A percentile compares a stretch with the other conserved stretches of the same genome.
Conservation (phyloP, 2,329 filamentous ascomycete genomes). For the Lasiodiplodia gonubiensis region DNA sequence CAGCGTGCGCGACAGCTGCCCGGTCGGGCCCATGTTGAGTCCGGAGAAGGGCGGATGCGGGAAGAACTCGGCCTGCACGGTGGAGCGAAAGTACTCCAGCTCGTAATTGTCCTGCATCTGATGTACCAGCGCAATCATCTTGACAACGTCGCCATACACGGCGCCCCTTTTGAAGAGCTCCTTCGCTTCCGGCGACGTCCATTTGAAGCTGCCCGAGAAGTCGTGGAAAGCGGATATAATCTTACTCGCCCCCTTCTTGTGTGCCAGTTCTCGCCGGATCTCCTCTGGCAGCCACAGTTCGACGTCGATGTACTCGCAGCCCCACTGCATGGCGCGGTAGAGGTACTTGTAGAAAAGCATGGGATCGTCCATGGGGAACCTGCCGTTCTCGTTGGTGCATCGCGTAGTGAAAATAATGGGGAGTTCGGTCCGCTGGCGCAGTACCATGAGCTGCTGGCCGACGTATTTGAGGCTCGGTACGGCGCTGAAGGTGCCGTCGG, state of each 20-base stretch:
- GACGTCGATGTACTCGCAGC: conserved; percentile 87
- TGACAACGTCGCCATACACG: conserved; percentile 82
- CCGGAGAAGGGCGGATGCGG: conserved; percentile 75
- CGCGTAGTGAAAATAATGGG: conserved; percentile 91
- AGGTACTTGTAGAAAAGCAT: conserved; percentile 77
- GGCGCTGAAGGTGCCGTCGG: conserved; percentile 65
- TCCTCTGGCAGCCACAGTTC: conserved; percentile 84
- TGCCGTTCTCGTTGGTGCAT: conserved; percentile 80
- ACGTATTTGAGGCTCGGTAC: conserved; percentile 84
- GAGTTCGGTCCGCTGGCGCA: conserved; percentile 82
- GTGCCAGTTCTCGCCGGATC: conserved; percentile 70
- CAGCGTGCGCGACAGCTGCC: conserved; percentile 80
- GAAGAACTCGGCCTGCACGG: conserved; percentile 71
- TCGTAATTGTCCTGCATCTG: conserved; percentile 88
- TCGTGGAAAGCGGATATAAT: conserved; percentile 94
- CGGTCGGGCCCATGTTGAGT: conserved; percentile 86
- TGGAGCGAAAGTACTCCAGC: conserved; percentile 84
- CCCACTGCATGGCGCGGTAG: conserved; percentile 85
- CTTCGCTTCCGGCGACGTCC: conserved; percentile 76
- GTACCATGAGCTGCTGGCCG: conserved; percentile 81
- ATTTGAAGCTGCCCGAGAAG: conserved; percentile 82
- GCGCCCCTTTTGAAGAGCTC: conserved; percentile 73
- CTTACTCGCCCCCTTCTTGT: conserved; percentile 75
- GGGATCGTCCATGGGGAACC: conserved; percentile 82
- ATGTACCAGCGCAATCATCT: conserved; percentile 86